Conservation (phyloP, 2,329 filamentous ascomycete species). For the Fusarium sp. region DNA sequence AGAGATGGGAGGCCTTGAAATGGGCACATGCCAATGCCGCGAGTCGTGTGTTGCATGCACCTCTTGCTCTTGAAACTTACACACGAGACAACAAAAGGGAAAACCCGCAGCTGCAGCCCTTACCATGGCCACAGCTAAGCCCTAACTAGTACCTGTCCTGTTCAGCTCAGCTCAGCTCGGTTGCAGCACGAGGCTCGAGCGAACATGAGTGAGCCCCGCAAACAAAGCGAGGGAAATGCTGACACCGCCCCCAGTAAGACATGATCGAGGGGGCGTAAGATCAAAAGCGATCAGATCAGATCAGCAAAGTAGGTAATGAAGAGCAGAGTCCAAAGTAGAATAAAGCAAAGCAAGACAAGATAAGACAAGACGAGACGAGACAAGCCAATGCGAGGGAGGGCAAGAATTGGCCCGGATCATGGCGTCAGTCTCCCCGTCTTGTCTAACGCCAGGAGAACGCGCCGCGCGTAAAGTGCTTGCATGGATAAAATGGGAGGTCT, state of each 20-base stretch:
- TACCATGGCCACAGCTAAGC: slow-evolving; percentile 3
- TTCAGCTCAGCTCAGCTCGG: slow-evolving; percentile 12
- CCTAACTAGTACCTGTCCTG: slow-evolving; percentile 1
- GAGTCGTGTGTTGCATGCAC: slow-evolving; percentile 28
- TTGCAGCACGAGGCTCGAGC: slow-evolving; percentile 4
- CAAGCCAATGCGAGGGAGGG: slow-evolving; percentile 7
- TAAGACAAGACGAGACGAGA: neutral
- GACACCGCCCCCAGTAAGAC: slow-evolving; percentile 24
- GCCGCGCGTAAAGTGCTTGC: slow-evolving; percentile 45
- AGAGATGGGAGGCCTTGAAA: slow-evolving; percentile 10
- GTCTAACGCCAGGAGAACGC: slow-evolving; percentile 22
- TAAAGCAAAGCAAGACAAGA: neutral
- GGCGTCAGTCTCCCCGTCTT: slow-evolving; percentile 38
- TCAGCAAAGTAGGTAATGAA: neutral
- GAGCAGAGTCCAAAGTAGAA: neutral
- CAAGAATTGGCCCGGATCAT: slow-evolving; percentile 23
- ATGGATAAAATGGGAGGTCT: slow-evolving; percentile 11
- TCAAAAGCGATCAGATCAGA: slow-evolving; percentile 14
- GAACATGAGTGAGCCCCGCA: slow-evolving; percentile 25
- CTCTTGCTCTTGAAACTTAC: slow-evolving; percentile 21
- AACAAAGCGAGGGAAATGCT: slow-evolving; percentile 31
- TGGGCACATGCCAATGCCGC: slow-evolving; percentile 22
- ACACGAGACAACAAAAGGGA: slow-evolving; percentile 20
- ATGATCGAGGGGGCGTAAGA: slow-evolving; percentile 13
- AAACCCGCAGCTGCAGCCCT: slow-evolving; percentile 9